Conservation (phyloP, 1,284 basidiomycete genomes). For the Stereum hirsutum region DNA sequence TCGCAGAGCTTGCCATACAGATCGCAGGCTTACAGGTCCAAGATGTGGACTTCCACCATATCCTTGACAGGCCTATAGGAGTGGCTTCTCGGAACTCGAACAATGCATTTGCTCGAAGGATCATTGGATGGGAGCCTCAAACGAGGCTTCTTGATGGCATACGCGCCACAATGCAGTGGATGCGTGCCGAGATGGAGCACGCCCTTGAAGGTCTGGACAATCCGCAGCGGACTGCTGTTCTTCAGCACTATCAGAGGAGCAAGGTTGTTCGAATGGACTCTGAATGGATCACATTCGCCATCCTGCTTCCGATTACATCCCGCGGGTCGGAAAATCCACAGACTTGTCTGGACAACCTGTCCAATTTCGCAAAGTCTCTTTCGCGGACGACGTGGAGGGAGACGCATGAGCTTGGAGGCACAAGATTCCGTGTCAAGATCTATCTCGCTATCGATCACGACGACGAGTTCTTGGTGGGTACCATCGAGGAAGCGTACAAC, state of each 20-base stretch:
- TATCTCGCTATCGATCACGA: constrained; percentile 47
- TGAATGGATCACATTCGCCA: constrained; percentile 32
- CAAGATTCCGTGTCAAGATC: constrained; percentile 28
- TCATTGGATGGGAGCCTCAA: constrained; percentile 33
- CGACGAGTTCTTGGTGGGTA: constrained; percentile 29
- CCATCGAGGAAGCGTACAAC: constrained; percentile 17
- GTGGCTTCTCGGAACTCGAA: constrained; percentile 45
- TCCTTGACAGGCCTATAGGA: constrained; percentile 29
- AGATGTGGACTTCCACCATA: constrained; percentile 21
- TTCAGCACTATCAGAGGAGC: constrained; percentile 22
- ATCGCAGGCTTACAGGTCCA: constrained; percentile 21
- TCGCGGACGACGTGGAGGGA: constrained; percentile 37
- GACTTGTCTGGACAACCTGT: constrained; percentile 32
- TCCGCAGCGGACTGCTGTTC: constrained; percentile 5
- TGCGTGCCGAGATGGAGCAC: constrained; percentile 26
- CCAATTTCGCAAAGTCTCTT: constrained; percentile 33
- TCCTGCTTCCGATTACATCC: constrained; percentile 51
- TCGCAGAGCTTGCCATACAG: constrained; percentile 32
- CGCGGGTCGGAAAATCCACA: constrained; percentile 24
- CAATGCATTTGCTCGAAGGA: constrained; percentile 26
- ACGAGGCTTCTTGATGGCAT: constrained; percentile 36
- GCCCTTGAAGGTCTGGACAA: constrained; percentile 10
- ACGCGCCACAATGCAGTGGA: constrained; percentile 36
- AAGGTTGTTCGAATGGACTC: constrained; percentile 27
- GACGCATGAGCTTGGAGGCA: constrained; percentile 21